A percentile compares a stretch with the other conserved stretches of the same genome.
These are phyloP conservation scores for Pleurotus salmoneostramineus DNA, from an alignment of 768 basidiomycete species.

Conservation along the genomic window DNA sequence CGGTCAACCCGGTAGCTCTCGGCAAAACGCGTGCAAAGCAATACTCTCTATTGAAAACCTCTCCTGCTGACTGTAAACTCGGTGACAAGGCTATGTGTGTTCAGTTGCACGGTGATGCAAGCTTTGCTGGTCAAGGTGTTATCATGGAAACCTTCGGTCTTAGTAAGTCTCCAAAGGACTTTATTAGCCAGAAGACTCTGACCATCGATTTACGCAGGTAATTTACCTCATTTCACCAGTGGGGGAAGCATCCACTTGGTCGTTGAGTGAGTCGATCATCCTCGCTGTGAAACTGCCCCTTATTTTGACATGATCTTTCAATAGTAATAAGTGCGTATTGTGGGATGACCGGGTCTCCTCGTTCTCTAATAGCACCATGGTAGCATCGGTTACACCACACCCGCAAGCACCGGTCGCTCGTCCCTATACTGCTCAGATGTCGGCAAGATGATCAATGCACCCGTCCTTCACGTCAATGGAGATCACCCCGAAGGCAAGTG, in stretches of 20 bases:
- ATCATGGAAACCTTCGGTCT: slow-evolving; percentile 86
- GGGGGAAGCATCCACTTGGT: slow-evolving; percentile 90
- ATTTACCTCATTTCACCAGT: slow-evolving; percentile 87
- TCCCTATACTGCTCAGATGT: slow-evolving; percentile 86
- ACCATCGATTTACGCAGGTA: slow-evolving; percentile 38
- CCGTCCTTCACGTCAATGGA: slow-evolving; percentile 88
- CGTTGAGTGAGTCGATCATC: slow-evolving; percentile 63
- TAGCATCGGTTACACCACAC: slow-evolving; percentile 92
- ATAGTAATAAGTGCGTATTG: slow-evolving; percentile 53
- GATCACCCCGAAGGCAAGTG: slow-evolving; percentile 78
- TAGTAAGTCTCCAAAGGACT: slow-evolving; percentile 42
- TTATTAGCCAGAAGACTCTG: neutral
- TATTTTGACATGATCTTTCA: slow-evolving; percentile 4
- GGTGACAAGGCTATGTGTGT: slow-evolving; percentile 83
- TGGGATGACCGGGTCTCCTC: neutral
- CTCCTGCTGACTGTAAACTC: slow-evolving; percentile 45
- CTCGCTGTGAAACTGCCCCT: neutral
- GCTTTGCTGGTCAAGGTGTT: slow-evolving; percentile 87
- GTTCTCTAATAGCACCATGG: neutral
- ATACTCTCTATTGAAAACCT: slow-evolving; percentile 70
- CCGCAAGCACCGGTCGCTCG: slow-evolving; percentile 78
- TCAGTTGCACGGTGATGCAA: slow-evolving; percentile 89
- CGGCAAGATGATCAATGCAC: slow-evolving; percentile 88
- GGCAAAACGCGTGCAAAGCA: slow-evolving; percentile 93
- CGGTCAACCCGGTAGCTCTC: slow-evolving; percentile 81